Percentiles rank a stretch among this genome's conserved stretches.
Conservation (phyloP, 1,139 yeast species). For the Suhomyces wounanorum region DNA sequence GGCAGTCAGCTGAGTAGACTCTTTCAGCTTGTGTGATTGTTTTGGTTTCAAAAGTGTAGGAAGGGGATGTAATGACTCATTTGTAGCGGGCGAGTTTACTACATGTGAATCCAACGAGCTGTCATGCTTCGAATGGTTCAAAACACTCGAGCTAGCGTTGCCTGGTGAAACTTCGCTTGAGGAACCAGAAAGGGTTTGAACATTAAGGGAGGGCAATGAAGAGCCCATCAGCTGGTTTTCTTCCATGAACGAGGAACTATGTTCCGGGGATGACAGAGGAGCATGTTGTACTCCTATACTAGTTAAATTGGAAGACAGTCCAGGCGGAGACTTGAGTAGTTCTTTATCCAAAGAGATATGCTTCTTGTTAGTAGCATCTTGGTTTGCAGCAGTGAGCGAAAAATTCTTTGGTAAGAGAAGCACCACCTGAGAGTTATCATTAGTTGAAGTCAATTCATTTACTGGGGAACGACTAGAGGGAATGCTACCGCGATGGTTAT, state of each 20-base stretch:
- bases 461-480: neutral
- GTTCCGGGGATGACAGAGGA: slow-evolving; percentile 7
- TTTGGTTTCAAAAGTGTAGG: slow-evolving; percentile 1
- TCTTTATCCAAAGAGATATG: slow-evolving; percentile 35
- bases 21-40: neutral
- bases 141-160: neutral
- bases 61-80: neutral
- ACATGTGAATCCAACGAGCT: slow-evolving; percentile 11
- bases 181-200: neutral
- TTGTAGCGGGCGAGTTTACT: slow-evolving; percentile 7
- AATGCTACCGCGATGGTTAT: neutral
- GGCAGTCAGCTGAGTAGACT: neutral
- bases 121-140: neutral
- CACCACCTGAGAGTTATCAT: slow-evolving; percentile 36
- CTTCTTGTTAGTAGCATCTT: slow-evolving; percentile 18
- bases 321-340: slow-evolving; percentile 12
- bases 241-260: neutral
- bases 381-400: slow-evolving; percentile 30
- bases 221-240: slow-evolving; percentile 1
- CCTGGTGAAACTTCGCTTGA: neutral
- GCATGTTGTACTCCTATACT: slow-evolving; percentile 23
- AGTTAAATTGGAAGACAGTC: slow-evolving; percentile 21
- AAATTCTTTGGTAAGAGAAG: slow-evolving; percentile 49
- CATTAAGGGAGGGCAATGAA: neutral
- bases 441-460: neutral